Percentiles rank a stretch among this genome's conserved stretches.
phyloP scores from a whole-genome alignment of 495 filamentous ascomycete genomes.

The Lindgomyces ingoldianus region DNA sequence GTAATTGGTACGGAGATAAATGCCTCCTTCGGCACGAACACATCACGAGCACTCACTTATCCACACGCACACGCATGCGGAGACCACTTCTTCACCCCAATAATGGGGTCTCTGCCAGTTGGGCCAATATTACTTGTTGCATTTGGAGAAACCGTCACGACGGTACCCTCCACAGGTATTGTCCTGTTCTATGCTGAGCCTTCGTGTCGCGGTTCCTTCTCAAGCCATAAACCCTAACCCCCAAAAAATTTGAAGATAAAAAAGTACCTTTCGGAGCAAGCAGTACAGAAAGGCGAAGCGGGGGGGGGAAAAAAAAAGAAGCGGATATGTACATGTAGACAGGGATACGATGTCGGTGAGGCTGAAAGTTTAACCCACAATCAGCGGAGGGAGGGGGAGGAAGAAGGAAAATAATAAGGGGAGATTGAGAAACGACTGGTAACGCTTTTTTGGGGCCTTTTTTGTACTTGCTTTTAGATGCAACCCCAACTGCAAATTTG shows the following conservation, averaged over 20 bases:
- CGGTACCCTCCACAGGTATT: constrained; percentile 10
- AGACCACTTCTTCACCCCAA: too few relatives aligned
- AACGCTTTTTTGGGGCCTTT: constrained; percentile 8
- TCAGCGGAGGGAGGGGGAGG: background rate
- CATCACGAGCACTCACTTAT: constrained; percentile 25
- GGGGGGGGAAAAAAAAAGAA: background rate
- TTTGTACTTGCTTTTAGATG: constrained; percentile 26
- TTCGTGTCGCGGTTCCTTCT: background rate
- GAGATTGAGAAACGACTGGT: constrained; percentile 20
- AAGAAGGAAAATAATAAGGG: constrained; percentile 1
- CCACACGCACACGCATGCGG: background rate
- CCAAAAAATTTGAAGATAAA: background rate
- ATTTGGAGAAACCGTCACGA: background rate
- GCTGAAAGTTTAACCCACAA: background rate
- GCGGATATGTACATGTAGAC: background rate
- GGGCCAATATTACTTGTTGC: too few relatives aligned
- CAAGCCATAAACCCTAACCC: background rate
- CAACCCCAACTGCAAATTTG: constrained; percentile 7
- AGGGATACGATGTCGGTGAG: background rate
- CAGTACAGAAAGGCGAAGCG: too few relatives aligned
- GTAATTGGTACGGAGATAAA: constrained; percentile 12
- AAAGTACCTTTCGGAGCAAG: background rate
- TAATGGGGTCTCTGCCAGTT: too few relatives aligned
- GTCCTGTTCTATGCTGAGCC: background rate
- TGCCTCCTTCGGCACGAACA: constrained; percentile 15